These are phyloP conservation scores for Kockiozyma suomiensis DNA, from an alignment of 805 yeast species.

Conservation along the genomic window DNA sequence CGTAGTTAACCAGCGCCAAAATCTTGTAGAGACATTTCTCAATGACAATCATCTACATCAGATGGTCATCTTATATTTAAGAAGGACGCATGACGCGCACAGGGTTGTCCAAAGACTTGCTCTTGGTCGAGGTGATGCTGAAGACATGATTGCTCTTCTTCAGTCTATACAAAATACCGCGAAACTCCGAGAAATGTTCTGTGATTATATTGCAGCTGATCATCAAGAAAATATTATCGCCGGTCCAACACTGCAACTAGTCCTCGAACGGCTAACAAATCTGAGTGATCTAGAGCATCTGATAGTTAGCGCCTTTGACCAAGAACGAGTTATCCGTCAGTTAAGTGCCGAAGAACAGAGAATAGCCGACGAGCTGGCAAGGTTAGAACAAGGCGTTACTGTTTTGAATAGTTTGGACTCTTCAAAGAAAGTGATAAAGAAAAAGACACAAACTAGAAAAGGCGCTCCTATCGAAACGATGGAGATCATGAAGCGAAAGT, in stretches of 20 bases:
- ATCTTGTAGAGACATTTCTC: constrained; percentile 50
- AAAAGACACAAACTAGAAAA: constrained; percentile 24
- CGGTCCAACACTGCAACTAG: neutral
- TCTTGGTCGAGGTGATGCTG: constrained; percentile 48
- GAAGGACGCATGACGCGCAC: constrained; percentile 53
- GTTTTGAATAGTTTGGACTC: constrained; percentile 12
- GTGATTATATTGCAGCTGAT: neutral
- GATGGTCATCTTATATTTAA: constrained; percentile 63
- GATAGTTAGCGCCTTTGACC: constrained; percentile 27
- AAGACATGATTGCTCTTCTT: constrained; percentile 51
- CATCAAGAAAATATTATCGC: neutral
- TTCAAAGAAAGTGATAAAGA: constrained; percentile 22
- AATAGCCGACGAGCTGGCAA: constrained; percentile 20
- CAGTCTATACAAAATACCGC: constrained; percentile 44
- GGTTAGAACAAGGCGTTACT: constrained; percentile 36
- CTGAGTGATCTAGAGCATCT: constrained; percentile 17
- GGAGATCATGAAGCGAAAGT: constrained; percentile 37
- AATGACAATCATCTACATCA: constrained; percentile 50
- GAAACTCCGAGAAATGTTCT: constrained; percentile 13
- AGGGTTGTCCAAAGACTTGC: constrained; percentile 44
- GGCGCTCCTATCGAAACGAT: constrained; percentile 34
- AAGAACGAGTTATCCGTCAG: constrained; percentile 25
- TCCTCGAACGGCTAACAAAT: constrained; percentile 10
- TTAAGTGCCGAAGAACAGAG: constrained; percentile 17
- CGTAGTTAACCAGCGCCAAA: constrained; percentile 61